A percentile compares a stretch with the other conserved stretches of the same genome.
Conservation (phyloP, 2,329 filamentous ascomycete species). For the Hymenoscyphus infarciens region DNA sequence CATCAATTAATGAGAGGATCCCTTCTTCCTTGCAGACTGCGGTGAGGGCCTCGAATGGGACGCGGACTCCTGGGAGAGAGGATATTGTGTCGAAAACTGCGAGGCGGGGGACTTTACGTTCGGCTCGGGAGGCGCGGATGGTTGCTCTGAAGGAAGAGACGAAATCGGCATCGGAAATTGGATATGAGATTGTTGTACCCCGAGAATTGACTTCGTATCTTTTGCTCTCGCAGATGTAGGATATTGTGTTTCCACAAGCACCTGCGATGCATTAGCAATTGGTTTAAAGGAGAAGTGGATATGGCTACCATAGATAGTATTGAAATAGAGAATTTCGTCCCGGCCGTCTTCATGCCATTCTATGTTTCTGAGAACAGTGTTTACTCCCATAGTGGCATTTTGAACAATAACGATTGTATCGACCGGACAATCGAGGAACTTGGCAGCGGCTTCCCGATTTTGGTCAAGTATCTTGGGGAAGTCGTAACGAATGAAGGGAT, state of each 20-base stretch:
- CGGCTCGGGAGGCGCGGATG: slow-evolving; percentile 48
- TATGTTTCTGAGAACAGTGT: slow-evolving; percentile 76
- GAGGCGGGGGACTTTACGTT: slow-evolving; percentile 61
- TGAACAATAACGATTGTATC: slow-evolving; percentile 71
- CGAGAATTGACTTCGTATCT: slow-evolving; percentile 40
- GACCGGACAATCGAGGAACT: slow-evolving; percentile 60
- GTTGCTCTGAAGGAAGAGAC: slow-evolving; percentile 56
- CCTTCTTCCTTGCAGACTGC: slow-evolving; percentile 61
- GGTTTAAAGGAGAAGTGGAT: not conserved
- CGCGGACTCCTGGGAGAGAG: slow-evolving; percentile 71
- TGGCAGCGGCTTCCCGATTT: slow-evolving; percentile 61
- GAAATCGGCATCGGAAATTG: slow-evolving; percentile 66
- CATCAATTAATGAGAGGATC: slow-evolving; percentile 69
- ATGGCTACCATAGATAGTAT: slow-evolving; percentile 61
- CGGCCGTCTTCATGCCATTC: slow-evolving; percentile 54
- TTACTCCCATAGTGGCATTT: slow-evolving; percentile 77
- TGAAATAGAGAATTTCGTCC: slow-evolving; percentile 77
- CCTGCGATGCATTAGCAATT: slow-evolving; percentile 8
- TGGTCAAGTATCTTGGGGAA: slow-evolving; percentile 61
- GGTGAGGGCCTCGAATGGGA: slow-evolving; percentile 72
- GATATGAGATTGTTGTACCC: slow-evolving; percentile 63
- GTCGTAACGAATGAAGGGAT: slow-evolving; percentile 71
- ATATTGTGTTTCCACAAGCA: slow-evolving; percentile 69
- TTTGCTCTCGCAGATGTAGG: slow-evolving; percentile 68
- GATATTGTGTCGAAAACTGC: slow-evolving; percentile 79